Evolutionary conservation across 805 yeast species (phyloP), one percentile per base, ranked within the genome.

Genomic region (Clavispora fructus): DNA sequence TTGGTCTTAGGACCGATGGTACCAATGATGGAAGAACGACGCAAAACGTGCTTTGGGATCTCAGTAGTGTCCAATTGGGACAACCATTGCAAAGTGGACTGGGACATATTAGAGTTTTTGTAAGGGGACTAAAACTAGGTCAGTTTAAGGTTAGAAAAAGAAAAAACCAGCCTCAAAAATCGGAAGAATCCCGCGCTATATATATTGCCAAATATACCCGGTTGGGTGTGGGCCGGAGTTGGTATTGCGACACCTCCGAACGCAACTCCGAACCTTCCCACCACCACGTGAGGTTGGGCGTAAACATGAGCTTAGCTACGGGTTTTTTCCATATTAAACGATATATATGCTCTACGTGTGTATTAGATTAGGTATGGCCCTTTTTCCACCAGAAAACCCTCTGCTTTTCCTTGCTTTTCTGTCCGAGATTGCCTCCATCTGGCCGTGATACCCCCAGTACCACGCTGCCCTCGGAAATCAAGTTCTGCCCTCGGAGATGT

Each of bases 1-100:
- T 94, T 94, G 73, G 98, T 88, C 78, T 89, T 90, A 65, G 99
- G 99, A 62, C 99, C 99, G 72, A 94, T 94, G 60, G 99, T 94
- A 69, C 98, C 97, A 65, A 94, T 91, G 74, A 94, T 94, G 54
- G 97, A 87, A 52, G 97, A 86, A 71, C 97, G 89, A 76, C 99
- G 90, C 67, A 77, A 77, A 69, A 80, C 80, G 67, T 80, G 76
- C 67, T 85, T 86, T 52, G 96, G 95, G 61, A 84, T 80, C 57
- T 79, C 79, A 56, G 77, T 68, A 57, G 83, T 78, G 73, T 90
- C 83, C 66, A 90, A 82, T 60, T 80, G 71, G 61, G 88, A 77
- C 71, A 91, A 80, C 97, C 97, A 91, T 65, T 82, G 81, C 67
- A 90, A 61, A 61, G 73, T 66, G 58, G 78, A 61, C 58, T 69